Evolutionary conservation across 1,284 basidiomycete species (phyloP), one percentile per base, ranked within the genome.

Genomic region (Xerocomus minutiporus): DNA sequence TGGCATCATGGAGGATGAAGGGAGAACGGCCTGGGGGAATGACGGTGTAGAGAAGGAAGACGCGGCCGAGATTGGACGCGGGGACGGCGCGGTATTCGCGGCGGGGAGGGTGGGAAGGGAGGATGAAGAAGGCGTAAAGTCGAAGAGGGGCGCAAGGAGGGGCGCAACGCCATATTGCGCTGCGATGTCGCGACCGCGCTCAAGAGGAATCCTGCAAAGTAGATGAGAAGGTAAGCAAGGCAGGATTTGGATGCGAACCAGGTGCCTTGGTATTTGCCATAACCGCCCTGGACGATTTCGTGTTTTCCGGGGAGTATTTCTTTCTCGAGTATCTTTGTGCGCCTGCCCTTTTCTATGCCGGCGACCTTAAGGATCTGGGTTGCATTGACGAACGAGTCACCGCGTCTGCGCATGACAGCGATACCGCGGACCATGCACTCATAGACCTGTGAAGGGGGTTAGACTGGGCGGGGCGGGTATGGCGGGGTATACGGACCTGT

Each of bases 281-380:
- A 99, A 39, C 97, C 97, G 46, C 97, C 97, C 71, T 99, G 97
- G 11, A 99, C 93, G 71, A 99, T 99, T 73, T 99, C 96, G 71
- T 99, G 95, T 71, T 93, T 88, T 48, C 95, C 95, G 43, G 90
- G 89, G 39, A 95, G 80, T 57, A 99, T 92, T 75, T 99, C 96
- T 71, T 96, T 97, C 76, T 99, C 97, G 35, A 99, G 80, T 54
- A 98, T 97, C 81, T 97, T 97, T 23, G 96, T 98, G 41, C 97
- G 81, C 38, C 90, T 83, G 3, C 93, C 94, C 74, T 99, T 99
- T 73, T 97, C 93, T 55, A 99, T 89, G 40, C 97, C 97, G 8
- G 97, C 97, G 40, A 99, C 95, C 73, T 99, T 99, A 65, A 99
- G 84, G 58, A 99, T 97, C 73, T 99, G 97, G 6, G 97, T 99